Evolutionary conservation across 2,329 filamentous ascomycete species (phyloP).

Genomic region (Pezicula rhizophila): DNA sequence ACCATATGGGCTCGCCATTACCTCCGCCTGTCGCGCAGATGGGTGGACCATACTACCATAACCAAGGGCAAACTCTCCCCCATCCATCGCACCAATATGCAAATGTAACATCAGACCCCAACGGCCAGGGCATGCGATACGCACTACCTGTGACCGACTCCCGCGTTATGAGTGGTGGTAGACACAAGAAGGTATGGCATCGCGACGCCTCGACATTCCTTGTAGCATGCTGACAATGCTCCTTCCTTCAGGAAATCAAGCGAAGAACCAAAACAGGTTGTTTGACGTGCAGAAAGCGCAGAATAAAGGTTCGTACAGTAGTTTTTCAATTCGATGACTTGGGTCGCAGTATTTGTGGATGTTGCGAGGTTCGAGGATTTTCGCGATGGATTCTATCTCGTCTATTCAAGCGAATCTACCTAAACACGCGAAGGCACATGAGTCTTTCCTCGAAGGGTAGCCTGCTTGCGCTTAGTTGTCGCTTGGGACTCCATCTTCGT

Average conservation of each 20-base stretch:
- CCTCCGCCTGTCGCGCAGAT: conserved; percentile 47
- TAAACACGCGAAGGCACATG: conserved; percentile 30
- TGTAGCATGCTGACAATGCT: conserved; percentile 20
- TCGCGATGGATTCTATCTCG: conserved; percentile 27
- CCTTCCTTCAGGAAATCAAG: conserved; percentile 57
- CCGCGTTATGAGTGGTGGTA: conserved; percentile 52
- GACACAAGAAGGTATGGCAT: conserved; percentile 46
- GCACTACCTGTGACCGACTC: conserved; percentile 46
- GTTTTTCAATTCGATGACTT: conserved; percentile 14
- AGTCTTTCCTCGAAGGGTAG: conserved; percentile 5
- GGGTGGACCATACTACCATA: conserved; percentile 40
- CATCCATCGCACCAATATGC: conserved; percentile 41
- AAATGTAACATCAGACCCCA: conserved; percentile 39
- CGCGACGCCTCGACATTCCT: conserved; percentile 6
- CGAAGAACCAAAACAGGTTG: conserved; percentile 70
- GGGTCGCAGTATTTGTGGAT: conserved; percentile 12
- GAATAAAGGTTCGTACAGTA: conserved; percentile 61
- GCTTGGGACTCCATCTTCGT: conserved; percentile 13
- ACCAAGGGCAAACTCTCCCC: conserved; percentile 29
- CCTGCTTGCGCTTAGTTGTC: conserved; percentile 16
- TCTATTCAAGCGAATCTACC: conserved; percentile 31
- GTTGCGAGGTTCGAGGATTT: conserved; percentile 21
- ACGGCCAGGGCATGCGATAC: conserved; percentile 44
- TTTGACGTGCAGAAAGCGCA: conserved; percentile 56
- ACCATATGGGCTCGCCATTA: conserved; percentile 45